Conservation (phyloP, 129 eudicot genomes). For the Heracleum sosnowskyi region DNA sequence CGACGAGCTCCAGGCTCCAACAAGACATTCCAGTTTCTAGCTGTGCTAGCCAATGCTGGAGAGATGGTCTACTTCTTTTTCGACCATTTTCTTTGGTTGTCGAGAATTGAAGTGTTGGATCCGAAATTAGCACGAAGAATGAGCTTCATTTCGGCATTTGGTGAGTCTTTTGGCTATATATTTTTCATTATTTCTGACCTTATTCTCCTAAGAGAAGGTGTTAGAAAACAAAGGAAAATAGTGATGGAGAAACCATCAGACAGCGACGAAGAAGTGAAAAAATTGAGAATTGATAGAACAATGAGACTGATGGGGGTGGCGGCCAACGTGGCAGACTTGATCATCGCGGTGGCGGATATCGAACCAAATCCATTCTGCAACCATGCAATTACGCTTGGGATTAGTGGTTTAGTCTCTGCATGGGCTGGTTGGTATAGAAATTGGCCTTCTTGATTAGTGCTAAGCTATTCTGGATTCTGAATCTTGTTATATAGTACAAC, state of each 20-base stretch:
- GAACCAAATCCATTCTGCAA: conserved; percentile 91
- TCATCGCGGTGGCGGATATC: conserved; percentile 81
- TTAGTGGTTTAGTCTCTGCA: conserved; percentile 97
- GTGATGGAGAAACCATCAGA: not conserved
- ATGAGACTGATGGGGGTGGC: conserved; percentile 96
- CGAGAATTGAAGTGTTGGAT: conserved; percentile 70
- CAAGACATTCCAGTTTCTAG: conserved; percentile 37
- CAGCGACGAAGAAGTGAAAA: conserved; percentile 20
- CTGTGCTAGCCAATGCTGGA: conserved; percentile 73
- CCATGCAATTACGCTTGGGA: conserved; percentile 79
- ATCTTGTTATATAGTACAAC: not conserved
- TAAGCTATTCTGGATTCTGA: not conserved
- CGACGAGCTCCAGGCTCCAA: conserved; percentile 63
- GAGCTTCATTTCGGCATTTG: conserved; percentile 96
- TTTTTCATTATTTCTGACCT: conserved; percentile 65
- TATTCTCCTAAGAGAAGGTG: conserved; percentile 60
- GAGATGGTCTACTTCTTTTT: conserved; percentile 99
- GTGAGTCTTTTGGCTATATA: conserved; percentile 88
- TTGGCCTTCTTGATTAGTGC: conserved; percentile 64
- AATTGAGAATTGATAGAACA: conserved; percentile 64
- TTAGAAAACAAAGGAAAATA: conserved; percentile 36
- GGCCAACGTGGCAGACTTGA: conserved; percentile 83
- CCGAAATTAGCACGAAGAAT: conserved; percentile 57
- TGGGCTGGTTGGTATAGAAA: conserved; percentile 99
- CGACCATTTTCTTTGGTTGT: conserved; percentile 84